Evolutionary conservation across 2,329 filamentous ascomycete genomes (phyloP).

Genomic region (Penicillium sp.): DNA sequence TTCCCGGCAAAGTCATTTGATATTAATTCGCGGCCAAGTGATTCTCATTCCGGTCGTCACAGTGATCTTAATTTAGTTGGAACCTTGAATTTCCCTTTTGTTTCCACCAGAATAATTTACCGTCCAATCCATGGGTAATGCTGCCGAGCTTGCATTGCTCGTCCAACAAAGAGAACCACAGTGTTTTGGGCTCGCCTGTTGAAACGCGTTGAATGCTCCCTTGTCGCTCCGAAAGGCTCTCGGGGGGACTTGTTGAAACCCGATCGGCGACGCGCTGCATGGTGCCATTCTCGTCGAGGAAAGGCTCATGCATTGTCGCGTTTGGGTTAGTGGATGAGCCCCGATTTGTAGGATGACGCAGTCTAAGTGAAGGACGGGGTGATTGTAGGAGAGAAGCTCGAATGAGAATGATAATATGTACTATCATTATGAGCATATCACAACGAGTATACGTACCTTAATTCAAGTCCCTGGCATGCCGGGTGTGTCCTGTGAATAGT

Average conservation of each 20-base stretch:
- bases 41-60: too few relatives aligned
- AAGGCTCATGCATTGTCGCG: conserved; percentile 9
- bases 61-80: conserved; percentile 3
- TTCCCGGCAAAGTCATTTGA: conserved; percentile 3
- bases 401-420: too few relatives aligned
- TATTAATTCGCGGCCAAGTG: conserved; percentile 5
- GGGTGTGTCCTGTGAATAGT: not conserved
- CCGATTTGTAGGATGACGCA: too few relatives aligned
- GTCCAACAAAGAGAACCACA: not conserved
- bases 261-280: conserved; percentile 13
- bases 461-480: conserved; percentile 16
- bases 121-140: not conserved
- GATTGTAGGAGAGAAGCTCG: too few relatives aligned
- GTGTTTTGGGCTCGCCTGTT: not conserved
- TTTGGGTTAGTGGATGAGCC: too few relatives aligned
- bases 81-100: not conserved
- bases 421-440: too few relatives aligned
- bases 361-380: too few relatives aligned
- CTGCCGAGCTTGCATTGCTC: not conserved
- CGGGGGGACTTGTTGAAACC: conserved; percentile 10
- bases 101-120: not conserved
- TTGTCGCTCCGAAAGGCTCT: conserved; percentile 4
- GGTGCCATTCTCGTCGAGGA: conserved; percentile 7
- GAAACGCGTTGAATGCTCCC: conserved; percentile 4
- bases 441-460: too few relatives aligned